Evolutionary conservation across 2,329 filamentous ascomycete species (phyloP).

Genomic region (Stagonosporopsis tanaceti): DNA sequence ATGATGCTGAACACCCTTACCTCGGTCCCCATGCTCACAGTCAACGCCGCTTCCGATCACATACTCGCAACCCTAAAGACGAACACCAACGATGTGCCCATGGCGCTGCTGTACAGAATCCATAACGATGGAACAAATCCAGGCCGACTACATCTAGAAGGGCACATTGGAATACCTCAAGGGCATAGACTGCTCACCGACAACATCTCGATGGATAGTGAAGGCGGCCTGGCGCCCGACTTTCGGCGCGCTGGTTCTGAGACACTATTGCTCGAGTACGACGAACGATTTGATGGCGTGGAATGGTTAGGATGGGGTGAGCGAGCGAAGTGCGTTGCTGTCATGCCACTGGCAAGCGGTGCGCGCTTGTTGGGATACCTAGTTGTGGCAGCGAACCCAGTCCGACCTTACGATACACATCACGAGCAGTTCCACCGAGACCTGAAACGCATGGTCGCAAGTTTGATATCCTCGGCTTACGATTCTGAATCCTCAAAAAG

Average conservation of each 20-base stretch:
- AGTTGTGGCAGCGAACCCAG: constrained; percentile 48
- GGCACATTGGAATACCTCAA: constrained; percentile 39
- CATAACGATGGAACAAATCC: constrained; percentile 19
- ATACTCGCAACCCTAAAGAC: constrained; percentile 41
- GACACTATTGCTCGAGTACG: constrained; percentile 33
- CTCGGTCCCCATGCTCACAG: constrained; percentile 32
- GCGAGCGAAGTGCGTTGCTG: constrained; percentile 36
- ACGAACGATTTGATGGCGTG: constrained; percentile 40
- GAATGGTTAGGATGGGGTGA: constrained; percentile 41
- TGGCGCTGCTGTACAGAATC: constrained; percentile 42
- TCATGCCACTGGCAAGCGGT: constrained; percentile 38
- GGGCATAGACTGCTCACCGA: constrained; percentile 39
- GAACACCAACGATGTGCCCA: constrained; percentile 39
- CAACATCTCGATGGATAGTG: constrained; percentile 30
- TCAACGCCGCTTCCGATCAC: constrained; percentile 34
- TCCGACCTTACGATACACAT: constrained; percentile 40
- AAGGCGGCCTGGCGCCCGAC: constrained; percentile 40
- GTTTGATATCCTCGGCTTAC: constrained; percentile 36
- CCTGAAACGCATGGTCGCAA: constrained; percentile 43
- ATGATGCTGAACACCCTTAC: constrained; percentile 44
- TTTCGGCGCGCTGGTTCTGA: constrained; percentile 37
- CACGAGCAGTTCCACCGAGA: constrained; percentile 46
- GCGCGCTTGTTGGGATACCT: constrained; percentile 39
- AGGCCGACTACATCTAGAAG: constrained; percentile 31
- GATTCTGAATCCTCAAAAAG: constrained; percentile 31